Evolutionary conservation across 2,329 filamentous ascomycete genomes (phyloP), one percentile per base, ranked within the genome.

Genomic region (Pseudogymnoascus sp.): DNA sequence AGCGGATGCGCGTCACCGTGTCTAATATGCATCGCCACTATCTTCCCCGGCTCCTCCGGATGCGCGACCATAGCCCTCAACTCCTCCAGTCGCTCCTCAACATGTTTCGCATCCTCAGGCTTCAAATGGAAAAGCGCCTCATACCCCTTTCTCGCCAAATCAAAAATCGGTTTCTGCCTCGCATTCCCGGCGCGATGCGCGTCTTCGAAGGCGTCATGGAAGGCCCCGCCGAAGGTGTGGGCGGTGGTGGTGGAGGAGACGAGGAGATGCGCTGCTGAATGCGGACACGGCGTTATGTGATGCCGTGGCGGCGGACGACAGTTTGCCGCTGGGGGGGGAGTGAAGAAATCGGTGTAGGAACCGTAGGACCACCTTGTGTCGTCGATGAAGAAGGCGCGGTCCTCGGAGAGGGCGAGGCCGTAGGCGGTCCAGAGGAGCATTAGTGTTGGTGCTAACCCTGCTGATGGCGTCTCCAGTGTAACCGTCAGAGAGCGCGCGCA

Each of bases 341-440:
- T 77, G 74, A 96, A 95, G 69, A 90, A 91, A 60, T 84, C 81
- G 0, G 81, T 81, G 71, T 90, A 96, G 61, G 81, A 80, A 8
- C 91, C 91, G 69, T 94, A 94, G 1, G 88, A 86, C 82, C 92
- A 96, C 67, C 87, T 82, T 5, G 88, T 85, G 74, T 96, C 91
- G 69, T 95, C 90, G 66, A 96, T 79, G 76, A 96, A 95, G 75
- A 96, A 95, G 0, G 85, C 80, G 23, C 91, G 80, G 12, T 83
- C 84, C 72, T 95, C 89, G 64, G 86, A 82, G 71, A 87, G 80
- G 1, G 91, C 90, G 62, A 95, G 76, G 3, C 90, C 90, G 72
- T 94, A 95, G 25, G 90, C 87, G 69, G 88, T 88, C 91, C 91
- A 96, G 63, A 96, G 73, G 70, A 87, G 82, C 82, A 95, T 86